Base-by-base conservation (phyloP, 2,329 filamentous ascomycete species). In the Ophiostoma sp. region DNA sequence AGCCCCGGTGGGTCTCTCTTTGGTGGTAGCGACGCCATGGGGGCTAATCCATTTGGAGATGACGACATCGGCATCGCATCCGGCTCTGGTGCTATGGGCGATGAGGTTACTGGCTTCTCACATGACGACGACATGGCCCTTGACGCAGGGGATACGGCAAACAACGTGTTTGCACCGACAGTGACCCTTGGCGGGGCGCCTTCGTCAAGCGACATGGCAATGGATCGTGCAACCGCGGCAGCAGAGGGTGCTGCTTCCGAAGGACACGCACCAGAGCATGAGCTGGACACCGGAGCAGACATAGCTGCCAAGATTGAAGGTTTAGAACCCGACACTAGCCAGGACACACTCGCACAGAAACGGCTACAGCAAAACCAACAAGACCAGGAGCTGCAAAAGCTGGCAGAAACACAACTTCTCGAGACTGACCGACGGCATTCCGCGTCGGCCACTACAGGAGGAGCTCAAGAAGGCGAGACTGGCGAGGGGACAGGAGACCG, bases 1-100 rank as follows among this genome's bases (percentile, higher is more conserved):
- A 92, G 92, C 73, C 87, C 88, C 27, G 87, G 85, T 0, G 92
- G 93, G 64, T 96, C 93, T 2, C 82, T 99, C 1, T 99, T 98
- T 76, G 95, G 94, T 2, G 93, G 96, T 72, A 89, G 85, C 67
- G 87, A 89, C 65, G 73, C 80, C 9, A 78, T 80, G 14, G 76
- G 88, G 78, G 75, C 83, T 77, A 76, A 84, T 38, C 88, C 86
- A 4, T 96, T 92, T 76, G 90, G 85, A 0, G 88, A 90, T 12
- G 92, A 96, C 60, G 92, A 96, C 41, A 64, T 72, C 6, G 69
- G 87, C 49, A 81, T 83, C 75, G 78, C 78, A 67, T 74, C 79
- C 64, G 76, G 79, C 18, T 72, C 75, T 27, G 77, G 77, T 42
- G 75, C 79, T 1, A 78, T 71, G 16, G 66, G 64, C 4, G 68